A percentile compares a stretch with the other conserved stretches of the same genome.
phyloP scores from a whole-genome alignment of 768 basidiomycete genomes.

The Mycena olivaceomarginata region DNA sequence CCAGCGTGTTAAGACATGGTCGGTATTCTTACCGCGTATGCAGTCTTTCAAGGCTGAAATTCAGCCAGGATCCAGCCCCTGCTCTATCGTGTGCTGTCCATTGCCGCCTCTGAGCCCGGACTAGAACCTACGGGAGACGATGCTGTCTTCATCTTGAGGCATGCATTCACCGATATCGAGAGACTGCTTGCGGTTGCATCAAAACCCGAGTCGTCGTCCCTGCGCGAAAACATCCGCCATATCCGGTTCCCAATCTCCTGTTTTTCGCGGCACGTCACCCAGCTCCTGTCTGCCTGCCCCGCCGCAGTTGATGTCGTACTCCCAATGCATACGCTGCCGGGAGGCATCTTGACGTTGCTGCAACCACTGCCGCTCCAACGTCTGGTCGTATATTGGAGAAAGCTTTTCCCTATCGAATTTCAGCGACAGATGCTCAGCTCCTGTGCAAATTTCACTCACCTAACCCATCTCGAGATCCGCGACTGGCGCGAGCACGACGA shows the following conservation, averaged over 20 bases:
- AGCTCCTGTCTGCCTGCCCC: not conserved
- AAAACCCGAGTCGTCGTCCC: not conserved
- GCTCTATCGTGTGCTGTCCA: conserved; percentile 15
- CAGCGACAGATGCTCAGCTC: not conserved
- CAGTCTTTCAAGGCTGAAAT: not conserved
- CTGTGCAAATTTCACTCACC: conserved; percentile 2
- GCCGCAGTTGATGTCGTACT: conserved; percentile 3
- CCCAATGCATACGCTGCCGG: not conserved
- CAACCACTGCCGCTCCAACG: conserved; percentile 8
- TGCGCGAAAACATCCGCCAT: conserved; percentile 15
- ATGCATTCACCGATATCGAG: not conserved
- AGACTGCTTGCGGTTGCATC: not conserved
- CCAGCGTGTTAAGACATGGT: conserved; percentile 19
- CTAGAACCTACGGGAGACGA: conserved; percentile 15
- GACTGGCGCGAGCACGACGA: conserved; percentile 10
- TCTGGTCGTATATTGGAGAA: conserved; percentile 7
- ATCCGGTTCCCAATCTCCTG: conserved; percentile 3
- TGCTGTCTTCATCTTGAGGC: not conserved
- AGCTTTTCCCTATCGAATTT: too few relatives aligned
- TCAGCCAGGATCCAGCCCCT: conserved; percentile 2
- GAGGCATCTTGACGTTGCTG: not conserved
- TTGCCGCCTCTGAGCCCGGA: not conserved
- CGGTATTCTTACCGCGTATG: not conserved
- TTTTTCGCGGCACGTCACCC: not conserved
- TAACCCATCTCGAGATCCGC: conserved; percentile 14